Base-by-base conservation (phyloP, 768 basidiomycete species). In the Termitomyces sp. region DNA sequence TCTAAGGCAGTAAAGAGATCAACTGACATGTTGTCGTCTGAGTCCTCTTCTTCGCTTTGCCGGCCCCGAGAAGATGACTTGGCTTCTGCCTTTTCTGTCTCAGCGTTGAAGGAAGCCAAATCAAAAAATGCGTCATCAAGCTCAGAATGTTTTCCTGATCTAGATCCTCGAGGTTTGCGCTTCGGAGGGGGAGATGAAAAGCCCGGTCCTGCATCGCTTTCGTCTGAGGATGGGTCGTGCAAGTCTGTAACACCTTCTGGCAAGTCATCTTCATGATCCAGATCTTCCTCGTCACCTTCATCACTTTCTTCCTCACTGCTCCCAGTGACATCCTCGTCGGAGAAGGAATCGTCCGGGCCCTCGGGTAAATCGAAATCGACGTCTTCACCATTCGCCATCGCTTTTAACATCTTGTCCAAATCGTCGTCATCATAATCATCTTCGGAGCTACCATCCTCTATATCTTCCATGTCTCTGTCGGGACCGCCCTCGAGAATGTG, bases 121-220 rank as follows among this genome's bases (percentile, higher is more conserved):
- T 88, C 81, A 72, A 98, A 98, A 75, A 98, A 98, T 14, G 79
- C 84, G 67, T 98, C 96, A 69, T 98, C 88, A 29, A 98, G 80
- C 43, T 79, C 79, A 42, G 70, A 64, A 24, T 56, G 48, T 50
- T 46, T 52, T 63, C 61, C 42, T 27, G 53, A 42, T 56, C 59
- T 56, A 62, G 64, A 48, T 64, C 71, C 53, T 34, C 27, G 53
- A 55, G 22, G 36, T 59, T 59, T 57, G 24, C 50, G 56, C 34
- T 63, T 64, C 4, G 5, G 53, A 66, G 67, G 62, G 62, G 67
- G 66, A 64, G 56, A 62, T 57, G 59, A 59, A n/a, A 55, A 64
- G 59, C 26, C 66, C 69, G 32, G 49, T 13, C 70, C 72, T 34
- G 76, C 67, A 24, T 69, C 68, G 46, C 64, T 67, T 4, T 72